These are phyloP conservation scores for Pseudognaphalium luteoalbum DNA, from an alignment of 129 eudicot species.

Conservation along the genomic window DNA sequence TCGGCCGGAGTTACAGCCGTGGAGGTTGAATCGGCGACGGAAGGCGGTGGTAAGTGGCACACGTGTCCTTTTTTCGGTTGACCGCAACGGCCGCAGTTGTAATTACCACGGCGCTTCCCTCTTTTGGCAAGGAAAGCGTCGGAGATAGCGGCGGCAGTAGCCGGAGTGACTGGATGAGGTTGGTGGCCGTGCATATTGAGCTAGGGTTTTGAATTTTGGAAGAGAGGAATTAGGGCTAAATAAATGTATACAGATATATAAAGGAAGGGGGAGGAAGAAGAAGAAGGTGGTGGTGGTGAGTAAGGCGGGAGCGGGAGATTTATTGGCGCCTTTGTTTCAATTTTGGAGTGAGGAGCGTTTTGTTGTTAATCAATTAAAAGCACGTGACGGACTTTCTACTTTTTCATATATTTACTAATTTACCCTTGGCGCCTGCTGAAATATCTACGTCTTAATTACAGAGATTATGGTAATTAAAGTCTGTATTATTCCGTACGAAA, in stretches of 20 bases:
- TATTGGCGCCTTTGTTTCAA: slow-evolving; percentile 57
- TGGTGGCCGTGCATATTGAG: slow-evolving; percentile 52
- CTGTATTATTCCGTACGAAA: background rate
- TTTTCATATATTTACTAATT: background rate
- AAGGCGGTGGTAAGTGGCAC: slow-evolving; percentile 35
- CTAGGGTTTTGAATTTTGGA: slow-evolving; percentile 27
- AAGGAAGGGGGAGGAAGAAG: slow-evolving; percentile 7
- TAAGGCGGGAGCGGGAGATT: slow-evolving; percentile 53
- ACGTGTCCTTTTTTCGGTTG: slow-evolving; percentile 78
- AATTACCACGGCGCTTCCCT: slow-evolving; percentile 80
- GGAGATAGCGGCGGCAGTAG: slow-evolving; percentile 43
- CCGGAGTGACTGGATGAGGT: slow-evolving; percentile 61
- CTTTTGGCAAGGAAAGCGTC: slow-evolving; percentile 45
- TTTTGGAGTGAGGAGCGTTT: slow-evolving; percentile 39
- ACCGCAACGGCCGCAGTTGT: slow-evolving; percentile 97
- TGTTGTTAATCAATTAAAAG: background rate
- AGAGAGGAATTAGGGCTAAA: slow-evolving; percentile 15
- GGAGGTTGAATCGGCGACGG: slow-evolving; percentile 25
- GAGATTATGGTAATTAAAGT: background rate
- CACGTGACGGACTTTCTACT: slow-evolving; percentile 29
- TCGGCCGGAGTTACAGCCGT: slow-evolving; percentile 21
- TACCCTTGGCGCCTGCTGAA: slow-evolving; percentile 8
- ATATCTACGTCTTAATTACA: background rate
- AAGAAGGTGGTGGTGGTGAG: slow-evolving; percentile 35
- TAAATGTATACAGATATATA: background rate